These are phyloP conservation scores for Herpetomonas muscarum DNA, from an alignment of 208 protist genomes.

Conservation along the genomic window DNA sequence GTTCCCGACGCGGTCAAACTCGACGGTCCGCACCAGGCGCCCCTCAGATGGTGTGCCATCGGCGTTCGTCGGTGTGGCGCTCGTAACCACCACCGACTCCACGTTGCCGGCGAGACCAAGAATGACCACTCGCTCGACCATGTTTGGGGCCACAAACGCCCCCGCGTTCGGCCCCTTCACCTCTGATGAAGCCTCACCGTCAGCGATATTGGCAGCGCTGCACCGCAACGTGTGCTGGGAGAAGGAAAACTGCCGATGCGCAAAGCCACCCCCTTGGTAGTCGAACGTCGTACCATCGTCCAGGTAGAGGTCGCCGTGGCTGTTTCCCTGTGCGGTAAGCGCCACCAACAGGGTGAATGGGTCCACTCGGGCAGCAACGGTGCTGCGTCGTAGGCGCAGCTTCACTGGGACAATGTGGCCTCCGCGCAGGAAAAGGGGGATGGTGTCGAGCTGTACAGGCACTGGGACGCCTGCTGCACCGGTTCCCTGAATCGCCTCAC, in stretches of 20 bases:
- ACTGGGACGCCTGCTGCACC: constrained; percentile 1
- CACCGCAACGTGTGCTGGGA: constrained; percentile 28
- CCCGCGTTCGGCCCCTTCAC: neutral
- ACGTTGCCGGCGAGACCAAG: constrained; percentile 46
- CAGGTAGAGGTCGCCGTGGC: constrained; percentile 66
- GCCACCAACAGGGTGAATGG: constrained; percentile 94
- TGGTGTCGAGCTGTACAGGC: constrained; percentile 74
- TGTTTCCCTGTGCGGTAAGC: constrained; percentile 60
- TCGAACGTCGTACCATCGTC: constrained; percentile 73
- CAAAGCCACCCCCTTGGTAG: constrained; percentile 52
- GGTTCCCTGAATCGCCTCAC: constrained; percentile 17
- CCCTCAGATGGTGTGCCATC: too few species aligned
- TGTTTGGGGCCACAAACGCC: constrained; percentile 21
- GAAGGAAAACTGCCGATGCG: constrained; percentile 53
- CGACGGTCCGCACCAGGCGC: constrained; percentile 22
- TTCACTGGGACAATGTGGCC: constrained; percentile 92
- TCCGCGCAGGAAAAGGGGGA: constrained; percentile 92
- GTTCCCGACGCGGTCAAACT: constrained; percentile 49
- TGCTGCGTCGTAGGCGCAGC: constrained; percentile 86
- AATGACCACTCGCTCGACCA: constrained; percentile 66
- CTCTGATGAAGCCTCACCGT: too few species aligned
- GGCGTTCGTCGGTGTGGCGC: too few species aligned
- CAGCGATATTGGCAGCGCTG: constrained; percentile 1
- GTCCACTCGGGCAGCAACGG: constrained; percentile 74
- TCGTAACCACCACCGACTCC: constrained; percentile 7